Evolutionary conservation across 2,329 filamentous ascomycete species (phyloP).

Genomic region (Verticillium longisporum): DNA sequence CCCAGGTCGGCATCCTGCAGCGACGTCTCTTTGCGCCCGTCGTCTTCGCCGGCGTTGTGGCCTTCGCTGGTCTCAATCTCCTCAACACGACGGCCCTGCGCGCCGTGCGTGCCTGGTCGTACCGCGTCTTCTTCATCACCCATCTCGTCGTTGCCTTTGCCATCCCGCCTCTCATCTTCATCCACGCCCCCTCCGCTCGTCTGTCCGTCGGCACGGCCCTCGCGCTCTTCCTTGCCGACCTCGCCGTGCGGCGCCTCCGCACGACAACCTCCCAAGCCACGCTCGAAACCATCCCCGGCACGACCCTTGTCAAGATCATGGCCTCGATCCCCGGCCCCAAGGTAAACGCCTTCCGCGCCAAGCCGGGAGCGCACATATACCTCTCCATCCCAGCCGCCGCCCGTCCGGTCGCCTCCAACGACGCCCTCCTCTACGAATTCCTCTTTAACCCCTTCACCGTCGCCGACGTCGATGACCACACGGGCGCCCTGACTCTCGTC

Average conservation of each 20-base stretch:
- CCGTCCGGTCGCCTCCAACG: conserved; percentile 33
- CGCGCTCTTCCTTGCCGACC: conserved; percentile 45
- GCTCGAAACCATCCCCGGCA: conserved; percentile 45
- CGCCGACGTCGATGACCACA: conserved; percentile 39
- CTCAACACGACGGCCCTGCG: conserved; percentile 42
- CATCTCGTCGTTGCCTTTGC: conserved; percentile 47
- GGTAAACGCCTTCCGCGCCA: conserved; percentile 35
- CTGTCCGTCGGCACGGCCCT: conserved; percentile 45
- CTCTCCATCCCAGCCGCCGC: conserved; percentile 47
- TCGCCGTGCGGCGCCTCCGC: conserved; percentile 44
- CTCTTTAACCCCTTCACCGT: conserved; percentile 58
- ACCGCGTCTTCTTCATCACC: conserved; percentile 56
- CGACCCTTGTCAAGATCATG: conserved; percentile 48
- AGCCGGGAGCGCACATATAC: conserved; percentile 56
- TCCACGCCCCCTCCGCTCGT: conserved; percentile 46
- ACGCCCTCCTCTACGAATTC: conserved; percentile 40
- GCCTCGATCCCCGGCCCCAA: conserved; percentile 38
- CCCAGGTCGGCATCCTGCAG: conserved; percentile 38
- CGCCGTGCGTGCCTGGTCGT: conserved; percentile 43
- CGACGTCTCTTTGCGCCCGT: conserved; percentile 41
- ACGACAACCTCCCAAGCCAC: conserved; percentile 40
- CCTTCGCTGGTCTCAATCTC: conserved; percentile 36
- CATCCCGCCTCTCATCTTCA: conserved; percentile 47
- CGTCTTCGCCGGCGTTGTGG: conserved; percentile 45
- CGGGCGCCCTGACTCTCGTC: conserved; percentile 39